A percentile compares a stretch with the other conserved stretches of the same genome.
Evolutionary conservation across 768 basidiomycete genomes (phyloP).

Genomic region (Rossbeevera mucosa): DNA sequence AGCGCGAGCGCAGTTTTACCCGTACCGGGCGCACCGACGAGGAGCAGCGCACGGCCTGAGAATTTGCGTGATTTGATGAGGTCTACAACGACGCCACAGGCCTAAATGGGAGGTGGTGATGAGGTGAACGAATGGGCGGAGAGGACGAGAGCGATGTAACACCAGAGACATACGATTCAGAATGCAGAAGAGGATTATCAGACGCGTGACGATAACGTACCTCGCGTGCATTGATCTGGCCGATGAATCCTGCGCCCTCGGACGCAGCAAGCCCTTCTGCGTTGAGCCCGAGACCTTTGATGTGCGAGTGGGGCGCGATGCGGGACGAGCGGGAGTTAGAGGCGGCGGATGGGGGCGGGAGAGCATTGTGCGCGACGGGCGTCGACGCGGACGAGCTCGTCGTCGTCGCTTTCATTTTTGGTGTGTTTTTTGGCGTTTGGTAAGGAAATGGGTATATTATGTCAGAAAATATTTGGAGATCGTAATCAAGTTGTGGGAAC

Average conservation of each 20-base stretch:
- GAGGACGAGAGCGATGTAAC: background rate
- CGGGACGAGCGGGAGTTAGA: conserved; percentile 67
- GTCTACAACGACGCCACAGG: conserved; percentile 86
- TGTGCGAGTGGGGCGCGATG: conserved; percentile 91
- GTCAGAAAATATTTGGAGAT: too few species aligned
- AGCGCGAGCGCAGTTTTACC: conserved; percentile 97
- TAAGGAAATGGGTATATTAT: background rate
- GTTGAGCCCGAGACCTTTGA: conserved; percentile 90
- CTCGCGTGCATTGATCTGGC: conserved; percentile 88
- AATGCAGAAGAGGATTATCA: background rate
- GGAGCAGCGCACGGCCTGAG: conserved; percentile 85
- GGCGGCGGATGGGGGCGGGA: conserved; percentile 60
- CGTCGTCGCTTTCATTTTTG: conserved; percentile 37
- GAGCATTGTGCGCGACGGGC: conserved; percentile 67
- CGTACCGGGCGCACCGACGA: conserved; percentile 95
- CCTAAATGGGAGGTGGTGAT: conserved; percentile 45
- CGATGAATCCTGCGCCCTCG: conserved; percentile 83
- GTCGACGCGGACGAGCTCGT: conserved; percentile 43
- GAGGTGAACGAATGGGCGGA: background rate
- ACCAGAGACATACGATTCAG: background rate
- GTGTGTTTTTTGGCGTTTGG: background rate
- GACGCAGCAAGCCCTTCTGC: conserved; percentile 73
- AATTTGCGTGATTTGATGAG: conserved; percentile 90
- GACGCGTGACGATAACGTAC: conserved; percentile 36
- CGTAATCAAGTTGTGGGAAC: too few species aligned